A percentile compares a stretch with the other conserved stretches of the same genome.
phyloP scores from a whole-genome alignment of 208 protist genomes.

The Acanthamoeba castellanii region DNA sequence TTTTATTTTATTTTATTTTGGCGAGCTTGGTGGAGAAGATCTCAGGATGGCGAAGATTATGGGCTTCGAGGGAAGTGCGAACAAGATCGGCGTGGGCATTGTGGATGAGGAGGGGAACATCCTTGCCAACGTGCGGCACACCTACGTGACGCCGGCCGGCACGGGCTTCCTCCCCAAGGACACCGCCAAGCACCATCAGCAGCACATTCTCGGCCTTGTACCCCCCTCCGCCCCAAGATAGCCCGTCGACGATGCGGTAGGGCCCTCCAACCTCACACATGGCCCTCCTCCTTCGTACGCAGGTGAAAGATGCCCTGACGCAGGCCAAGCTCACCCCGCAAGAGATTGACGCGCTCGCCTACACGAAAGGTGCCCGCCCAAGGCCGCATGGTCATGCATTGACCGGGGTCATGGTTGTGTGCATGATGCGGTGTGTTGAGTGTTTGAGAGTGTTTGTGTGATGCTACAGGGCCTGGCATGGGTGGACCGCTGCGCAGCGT shows the following conservation, averaged over 20 bases:
- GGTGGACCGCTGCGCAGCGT: conserved; percentile 94
- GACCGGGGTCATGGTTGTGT: no score
- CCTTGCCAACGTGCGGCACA: conserved; percentile 97
- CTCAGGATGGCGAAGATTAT: conserved; percentile 82
- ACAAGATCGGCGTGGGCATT: conserved; percentile 99
- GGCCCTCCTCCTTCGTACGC: no score
- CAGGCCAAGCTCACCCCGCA: conserved; percentile 91
- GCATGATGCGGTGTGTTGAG: neutral
- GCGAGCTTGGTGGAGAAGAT: no score
- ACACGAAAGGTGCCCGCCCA: conserved; percentile 94
- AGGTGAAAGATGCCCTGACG: conserved; percentile 95
- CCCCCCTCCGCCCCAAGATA: neutral
- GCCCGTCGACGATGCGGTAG: no score
- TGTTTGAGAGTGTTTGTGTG: conserved; percentile 7
- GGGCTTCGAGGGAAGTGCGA: conserved; percentile 99
- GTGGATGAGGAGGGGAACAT: conserved; percentile 95
- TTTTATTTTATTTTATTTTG: neutral
- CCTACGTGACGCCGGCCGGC: conserved; percentile 97
- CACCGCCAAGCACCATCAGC: conserved; percentile 98
- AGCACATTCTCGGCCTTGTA: conserved; percentile 86
- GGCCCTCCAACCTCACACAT: no score
- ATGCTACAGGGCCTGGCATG: conserved; percentile 93
- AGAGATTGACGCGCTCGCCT: conserved; percentile 96
- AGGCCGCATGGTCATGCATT: no score
- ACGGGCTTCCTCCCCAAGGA: conserved; percentile 99